Percentiles rank a stretch among this genome's conserved stretches.
phyloP scores from a whole-genome alignment of 1,139 yeast species.

The Debaryomyces fabryi region DNA sequence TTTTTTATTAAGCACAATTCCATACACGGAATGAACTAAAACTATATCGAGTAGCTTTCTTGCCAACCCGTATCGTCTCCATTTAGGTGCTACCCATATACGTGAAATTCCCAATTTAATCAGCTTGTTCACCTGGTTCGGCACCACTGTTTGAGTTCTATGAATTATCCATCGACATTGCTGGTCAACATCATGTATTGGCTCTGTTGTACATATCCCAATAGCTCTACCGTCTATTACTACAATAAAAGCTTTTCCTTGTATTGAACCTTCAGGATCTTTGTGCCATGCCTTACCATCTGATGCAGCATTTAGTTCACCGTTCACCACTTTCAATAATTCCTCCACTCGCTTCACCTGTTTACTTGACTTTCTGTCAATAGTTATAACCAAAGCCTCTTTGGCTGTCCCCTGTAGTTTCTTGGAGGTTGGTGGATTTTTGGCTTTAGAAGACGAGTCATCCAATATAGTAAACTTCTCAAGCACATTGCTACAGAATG shows the following conservation, averaged over 20 bases:
- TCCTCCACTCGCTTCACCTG: conserved; percentile 29
- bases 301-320: conserved; percentile 58
- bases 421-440: conserved; percentile 5
- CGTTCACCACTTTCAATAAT: conserved; percentile 54
- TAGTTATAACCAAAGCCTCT: conserved; percentile 16
- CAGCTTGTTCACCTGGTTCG: conserved; percentile 30
- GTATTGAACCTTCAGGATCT: conserved; percentile 16
- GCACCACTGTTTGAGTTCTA: conserved; percentile 37
- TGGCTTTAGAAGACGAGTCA: conserved; percentile 2
- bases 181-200: conserved; percentile 21
- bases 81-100: conserved; percentile 60
- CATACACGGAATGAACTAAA: conserved; percentile 51
- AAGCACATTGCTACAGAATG: conserved; percentile 30
- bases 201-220: conserved; percentile 55
- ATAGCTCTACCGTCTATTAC: conserved; percentile 45
- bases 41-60: conserved; percentile 44
- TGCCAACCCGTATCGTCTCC: conserved; percentile 57
- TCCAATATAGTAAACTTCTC: conserved; percentile 26
- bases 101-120: conserved; percentile 60
- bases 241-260: conserved; percentile 52
- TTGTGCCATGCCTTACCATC: conserved; percentile 54
- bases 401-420: conserved; percentile 2
- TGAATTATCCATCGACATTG: conserved; percentile 54
- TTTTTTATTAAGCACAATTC: conserved; percentile 40
- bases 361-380: conserved; percentile 19